These are phyloP conservation scores for Penicillium hesseltinei DNA, from an alignment of 2,329 filamentous ascomycete species.

Conservation along the genomic window DNA sequence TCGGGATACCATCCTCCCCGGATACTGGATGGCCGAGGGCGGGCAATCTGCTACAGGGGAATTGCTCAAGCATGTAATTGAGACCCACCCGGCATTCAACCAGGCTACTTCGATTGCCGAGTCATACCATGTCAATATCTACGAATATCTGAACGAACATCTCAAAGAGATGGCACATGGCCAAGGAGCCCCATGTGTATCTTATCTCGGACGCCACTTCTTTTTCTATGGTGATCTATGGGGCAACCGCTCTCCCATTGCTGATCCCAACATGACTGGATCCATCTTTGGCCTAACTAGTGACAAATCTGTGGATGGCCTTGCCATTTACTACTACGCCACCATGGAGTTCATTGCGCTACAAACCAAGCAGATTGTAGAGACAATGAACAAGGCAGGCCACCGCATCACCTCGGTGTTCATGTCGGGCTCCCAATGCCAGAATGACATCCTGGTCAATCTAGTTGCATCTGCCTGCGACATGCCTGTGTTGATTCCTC, in stretches of 20 bases:
- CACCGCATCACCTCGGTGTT: conserved; percentile 91
- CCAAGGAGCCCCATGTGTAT: conserved; percentile 69
- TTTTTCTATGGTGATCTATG: conserved; percentile 98
- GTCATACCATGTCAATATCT: conserved; percentile 82
- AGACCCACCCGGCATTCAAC: conserved; percentile 88
- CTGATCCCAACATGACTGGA: conserved; percentile 87
- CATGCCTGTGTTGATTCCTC: conserved; percentile 90
- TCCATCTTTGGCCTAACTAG: conserved; percentile 78
- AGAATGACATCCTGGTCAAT: conserved; percentile 88
- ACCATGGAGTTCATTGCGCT: conserved; percentile 97
- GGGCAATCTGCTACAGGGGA: conserved; percentile 96
- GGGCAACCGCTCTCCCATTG: conserved; percentile 88
- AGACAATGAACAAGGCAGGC: conserved; percentile 86
- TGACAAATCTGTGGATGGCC: conserved; percentile 78
- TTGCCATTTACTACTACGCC: conserved; percentile 86
- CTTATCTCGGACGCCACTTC: conserved; percentile 85
- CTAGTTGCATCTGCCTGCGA: conserved; percentile 86
- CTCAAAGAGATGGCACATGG: conserved; percentile 72
- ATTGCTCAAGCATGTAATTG: conserved; percentile 87
- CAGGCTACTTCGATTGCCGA: conserved; percentile 76
- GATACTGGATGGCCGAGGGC: conserved; percentile 95
- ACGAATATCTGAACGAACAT: conserved; percentile 90
- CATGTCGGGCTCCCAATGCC: conserved; percentile 98
- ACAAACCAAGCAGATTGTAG: conserved; percentile 90
- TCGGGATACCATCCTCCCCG: conserved; percentile 85